Conservation (phyloP, 2,329 filamentous ascomycete species). For the Sclerotiophoma versabilis region DNA sequence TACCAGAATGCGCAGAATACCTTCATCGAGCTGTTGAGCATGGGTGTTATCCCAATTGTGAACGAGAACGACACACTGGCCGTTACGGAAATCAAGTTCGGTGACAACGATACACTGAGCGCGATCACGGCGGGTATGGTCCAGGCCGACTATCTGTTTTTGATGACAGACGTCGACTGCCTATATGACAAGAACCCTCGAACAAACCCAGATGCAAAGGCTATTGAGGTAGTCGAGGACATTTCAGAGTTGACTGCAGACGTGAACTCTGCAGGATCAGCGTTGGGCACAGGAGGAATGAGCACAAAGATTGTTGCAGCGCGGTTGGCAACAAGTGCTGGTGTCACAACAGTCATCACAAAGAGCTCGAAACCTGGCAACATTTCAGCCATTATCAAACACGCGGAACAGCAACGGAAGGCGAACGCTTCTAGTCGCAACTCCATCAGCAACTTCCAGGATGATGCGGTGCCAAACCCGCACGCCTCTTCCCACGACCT, state of each 20-base stretch:
- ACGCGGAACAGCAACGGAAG: slow-evolving; percentile 71
- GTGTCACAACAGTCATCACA: slow-evolving; percentile 95
- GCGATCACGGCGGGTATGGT: slow-evolving; percentile 98
- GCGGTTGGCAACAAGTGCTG: slow-evolving; percentile 87
- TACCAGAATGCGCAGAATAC: slow-evolving; percentile 98
- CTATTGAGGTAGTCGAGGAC: slow-evolving; percentile 92
- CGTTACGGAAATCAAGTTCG: slow-evolving; percentile 98
- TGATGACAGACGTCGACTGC: slow-evolving; percentile 99
- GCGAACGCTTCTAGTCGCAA: slow-evolving; percentile 38
- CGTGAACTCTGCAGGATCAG: slow-evolving; percentile 87
- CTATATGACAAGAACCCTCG: slow-evolving; percentile 96
- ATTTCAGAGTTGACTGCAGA: slow-evolving; percentile 84
- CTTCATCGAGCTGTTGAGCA: slow-evolving; percentile 84
- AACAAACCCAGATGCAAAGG: slow-evolving; percentile 80
- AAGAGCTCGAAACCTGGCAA: slow-evolving; percentile 93
- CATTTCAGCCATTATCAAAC: slow-evolving; percentile 82
- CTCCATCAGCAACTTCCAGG: slow-evolving; percentile 40
- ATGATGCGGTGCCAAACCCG: slow-evolving; percentile 34
- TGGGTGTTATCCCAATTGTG: slow-evolving; percentile 97
- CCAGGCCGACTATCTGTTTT: slow-evolving; percentile 92
- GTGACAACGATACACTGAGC: slow-evolving; percentile 96
- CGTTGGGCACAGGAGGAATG: slow-evolving; percentile 95
- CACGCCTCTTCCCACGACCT: slow-evolving; percentile 30
- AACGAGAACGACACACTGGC: slow-evolving; percentile 98
- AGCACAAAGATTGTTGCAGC: slow-evolving; percentile 96